These are phyloP conservation scores for Macadamia integrifolia DNA, from an alignment of 164 flowering plant species.

Conservation along the genomic window DNA sequence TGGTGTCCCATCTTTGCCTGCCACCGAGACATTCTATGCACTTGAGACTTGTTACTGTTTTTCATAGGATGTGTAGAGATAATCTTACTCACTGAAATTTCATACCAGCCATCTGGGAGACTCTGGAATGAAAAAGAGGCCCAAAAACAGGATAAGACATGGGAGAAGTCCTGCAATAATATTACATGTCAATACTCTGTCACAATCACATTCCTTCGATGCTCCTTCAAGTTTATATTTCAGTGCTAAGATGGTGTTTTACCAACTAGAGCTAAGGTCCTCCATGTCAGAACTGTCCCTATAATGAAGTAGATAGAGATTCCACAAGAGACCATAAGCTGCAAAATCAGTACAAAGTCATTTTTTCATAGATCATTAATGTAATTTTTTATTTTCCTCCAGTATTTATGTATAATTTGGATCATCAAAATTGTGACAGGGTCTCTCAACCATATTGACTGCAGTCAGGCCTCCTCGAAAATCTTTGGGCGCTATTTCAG, in stretches of 20 bases:
- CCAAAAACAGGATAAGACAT: slow-evolving; percentile 48
- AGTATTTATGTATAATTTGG: no score
- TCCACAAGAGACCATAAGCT: slow-evolving; percentile 68
- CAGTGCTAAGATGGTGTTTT: not conserved
- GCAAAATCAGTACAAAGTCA: slow-evolving; percentile 10
- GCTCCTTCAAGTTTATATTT: no score
- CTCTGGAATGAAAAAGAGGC: slow-evolving; percentile 77
- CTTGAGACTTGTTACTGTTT: not conserved
- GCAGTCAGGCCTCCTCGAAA: slow-evolving; percentile 74
- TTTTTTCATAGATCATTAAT: no score
- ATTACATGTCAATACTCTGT: no score
- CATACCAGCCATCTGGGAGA: slow-evolving; percentile 98
- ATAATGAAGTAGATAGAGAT: slow-evolving; percentile 63
- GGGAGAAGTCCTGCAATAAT: slow-evolving; percentile 65
- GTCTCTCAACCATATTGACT: slow-evolving; percentile 54
- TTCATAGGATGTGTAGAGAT: not conserved
- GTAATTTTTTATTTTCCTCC: no score
- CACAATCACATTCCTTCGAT: no score
- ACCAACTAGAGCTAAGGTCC: slow-evolving; percentile 71
- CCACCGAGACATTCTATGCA: not conserved
- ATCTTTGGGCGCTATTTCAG: slow-evolving; percentile 84
- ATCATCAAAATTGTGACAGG: not conserved
- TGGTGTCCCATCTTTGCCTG: slow-evolving; percentile 71
- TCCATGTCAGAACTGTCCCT: slow-evolving; percentile 76
- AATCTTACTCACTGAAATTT: not conserved